A percentile compares a stretch with the other conserved stretches of the same genome.
Conservation (phyloP, 306 rosid genomes). For the Vigna mungo region DNA sequence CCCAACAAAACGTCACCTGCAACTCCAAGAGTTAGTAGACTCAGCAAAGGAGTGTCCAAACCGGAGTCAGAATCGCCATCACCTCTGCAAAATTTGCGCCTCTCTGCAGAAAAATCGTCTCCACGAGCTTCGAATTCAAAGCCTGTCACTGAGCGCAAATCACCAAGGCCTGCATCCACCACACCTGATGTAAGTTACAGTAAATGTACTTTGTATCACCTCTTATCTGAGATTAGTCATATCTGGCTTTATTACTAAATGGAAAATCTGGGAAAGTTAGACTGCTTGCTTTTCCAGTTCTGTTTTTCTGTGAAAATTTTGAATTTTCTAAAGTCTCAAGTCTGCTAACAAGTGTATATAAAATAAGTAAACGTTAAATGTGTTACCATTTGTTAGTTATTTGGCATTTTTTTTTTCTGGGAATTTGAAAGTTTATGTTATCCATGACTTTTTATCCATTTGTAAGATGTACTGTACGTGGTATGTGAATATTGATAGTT, state of each 20-base stretch:
- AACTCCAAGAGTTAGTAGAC: slow-evolving; percentile 81
- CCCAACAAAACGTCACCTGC: slow-evolving; percentile 76
- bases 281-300: not conserved
- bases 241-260: slow-evolving; percentile 2
- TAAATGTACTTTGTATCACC: slow-evolving; percentile 9
- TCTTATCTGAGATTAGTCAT: not conserved
- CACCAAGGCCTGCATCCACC: slow-evolving; percentile 66
- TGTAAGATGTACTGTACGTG: slow-evolving; percentile 7
- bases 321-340: not conserved
- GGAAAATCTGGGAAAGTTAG: slow-evolving; percentile 10
- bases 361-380: slow-evolving; percentile 1
- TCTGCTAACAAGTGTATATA: slow-evolving; percentile 1
- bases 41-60: slow-evolving; percentile 68
- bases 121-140: slow-evolving; percentile 73
- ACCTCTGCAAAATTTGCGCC: slow-evolving; percentile 73
- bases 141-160: slow-evolving; percentile 66
- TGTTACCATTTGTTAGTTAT: slow-evolving; percentile 11
- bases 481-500: slow-evolving; percentile 21
- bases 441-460: slow-evolving; percentile 5
- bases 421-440: slow-evolving; percentile 18
- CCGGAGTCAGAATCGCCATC: slow-evolving; percentile 80
- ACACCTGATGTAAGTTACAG: slow-evolving; percentile 79
- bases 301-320: slow-evolving; percentile 24
- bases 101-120: slow-evolving; percentile 73
- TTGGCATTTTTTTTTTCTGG: not conserved